Percentiles rank a stretch among this genome's conserved stretches.
Conservation (phyloP, 1,284 basidiomycete genomes). For the Naganishia sp. region DNA sequence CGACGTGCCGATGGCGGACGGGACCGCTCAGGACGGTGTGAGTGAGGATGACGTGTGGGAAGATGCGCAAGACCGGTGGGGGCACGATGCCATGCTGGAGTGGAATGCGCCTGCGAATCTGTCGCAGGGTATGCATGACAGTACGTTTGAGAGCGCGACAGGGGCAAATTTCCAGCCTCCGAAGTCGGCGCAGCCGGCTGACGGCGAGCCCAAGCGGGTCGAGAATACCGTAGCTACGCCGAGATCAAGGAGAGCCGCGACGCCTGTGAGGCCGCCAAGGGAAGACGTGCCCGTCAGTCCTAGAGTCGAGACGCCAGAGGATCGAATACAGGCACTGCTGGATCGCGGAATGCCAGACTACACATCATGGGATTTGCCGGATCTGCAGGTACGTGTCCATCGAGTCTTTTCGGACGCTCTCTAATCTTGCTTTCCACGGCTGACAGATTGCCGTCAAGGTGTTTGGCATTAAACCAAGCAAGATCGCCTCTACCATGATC, state of each 20-base stretch:
- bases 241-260: too few species aligned
- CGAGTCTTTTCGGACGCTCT: background rate
- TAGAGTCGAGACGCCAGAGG: background rate
- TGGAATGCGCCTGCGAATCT: conserved; percentile 23
- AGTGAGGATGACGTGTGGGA: conserved; percentile 35
- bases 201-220: background rate
- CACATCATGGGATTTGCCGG: conserved; percentile 39
- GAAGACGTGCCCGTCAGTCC: conserved; percentile 23
- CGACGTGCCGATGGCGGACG: background rate
- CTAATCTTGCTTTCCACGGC: background rate
- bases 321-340: conserved; percentile 35
- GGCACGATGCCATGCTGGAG: conserved; percentile 40
- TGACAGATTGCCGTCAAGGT: conserved; percentile 31
- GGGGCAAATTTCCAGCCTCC: too few species aligned
- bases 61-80: conserved; percentile 40
- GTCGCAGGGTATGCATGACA: too few species aligned
- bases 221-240: too few species aligned
- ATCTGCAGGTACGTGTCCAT: conserved; percentile 43
- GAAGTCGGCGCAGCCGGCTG: background rate
- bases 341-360: conserved; percentile 48
- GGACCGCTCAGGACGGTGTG: background rate
- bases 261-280: too few species aligned
- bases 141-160: too few species aligned
- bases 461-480: conserved; percentile 45
- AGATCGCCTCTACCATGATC: conserved; percentile 39